These are phyloP conservation scores for Lobosporangium transversale DNA, from an alignment of 192 early-diverging fungal genomes.

Conservation along the genomic window DNA sequence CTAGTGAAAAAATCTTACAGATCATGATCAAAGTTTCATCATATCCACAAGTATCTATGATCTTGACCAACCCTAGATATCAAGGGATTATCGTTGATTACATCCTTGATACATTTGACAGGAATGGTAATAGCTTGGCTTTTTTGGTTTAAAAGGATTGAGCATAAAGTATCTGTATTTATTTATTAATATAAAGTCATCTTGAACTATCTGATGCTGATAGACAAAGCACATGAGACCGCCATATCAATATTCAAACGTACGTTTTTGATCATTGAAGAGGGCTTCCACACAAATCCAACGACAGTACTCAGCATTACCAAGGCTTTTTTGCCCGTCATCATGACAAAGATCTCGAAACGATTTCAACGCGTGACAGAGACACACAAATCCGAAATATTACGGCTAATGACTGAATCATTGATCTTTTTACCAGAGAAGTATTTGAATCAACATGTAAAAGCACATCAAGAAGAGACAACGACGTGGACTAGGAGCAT, in stretches of 20 bases:
- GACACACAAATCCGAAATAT: conserved; percentile 26
- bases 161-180: not conserved
- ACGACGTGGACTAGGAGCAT: conserved; percentile 25
- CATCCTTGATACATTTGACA: conserved; percentile 21
- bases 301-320: conserved; percentile 27
- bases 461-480: conserved; percentile 15
- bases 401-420: conserved; percentile 18
- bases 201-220: not conserved
- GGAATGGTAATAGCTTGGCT: conserved; percentile 25
- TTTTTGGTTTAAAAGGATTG: too few species aligned
- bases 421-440: conserved; percentile 22
- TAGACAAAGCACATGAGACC: conserved; percentile 29
- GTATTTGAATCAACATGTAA: conserved; percentile 29
- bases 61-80: conserved; percentile 34
- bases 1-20: conserved; percentile 36
- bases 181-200: not conserved
- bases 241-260: conserved; percentile 23
- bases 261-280: conserved; percentile 33
- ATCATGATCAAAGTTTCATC: conserved; percentile 35
- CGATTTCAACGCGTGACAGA: conserved; percentile 17
- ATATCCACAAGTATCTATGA: conserved; percentile 36
- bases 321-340: conserved; percentile 26
- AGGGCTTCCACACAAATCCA: conserved; percentile 39
- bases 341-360: conserved; percentile 27
- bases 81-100: conserved; percentile 26